Evolutionary conservation across 345 rosid species (phyloP).

Genomic region (Citrus cavaleriei): DNA sequence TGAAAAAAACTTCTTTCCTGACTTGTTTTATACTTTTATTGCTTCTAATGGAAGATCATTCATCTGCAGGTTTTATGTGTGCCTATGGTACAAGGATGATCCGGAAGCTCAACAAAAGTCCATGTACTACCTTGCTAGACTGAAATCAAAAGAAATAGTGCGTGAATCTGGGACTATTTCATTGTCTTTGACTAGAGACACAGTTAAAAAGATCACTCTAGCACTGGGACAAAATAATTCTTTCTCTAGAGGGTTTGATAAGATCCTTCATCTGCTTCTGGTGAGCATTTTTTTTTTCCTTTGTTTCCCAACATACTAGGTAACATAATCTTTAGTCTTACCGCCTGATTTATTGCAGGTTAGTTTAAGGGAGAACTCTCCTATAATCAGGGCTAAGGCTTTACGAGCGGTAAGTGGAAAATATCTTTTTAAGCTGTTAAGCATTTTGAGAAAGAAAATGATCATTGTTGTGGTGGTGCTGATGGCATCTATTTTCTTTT

Average conservation of each 20-base stretch:
- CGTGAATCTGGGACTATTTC: constrained; percentile 66
- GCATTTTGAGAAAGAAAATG: neutral
- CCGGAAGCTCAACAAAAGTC: constrained; percentile 69
- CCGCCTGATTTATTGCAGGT: constrained; percentile 47
- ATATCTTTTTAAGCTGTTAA: neutral
- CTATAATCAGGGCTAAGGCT: constrained; percentile 93
- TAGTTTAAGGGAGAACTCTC: constrained; percentile 95
- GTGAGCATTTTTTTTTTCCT: constrained; percentile 44
- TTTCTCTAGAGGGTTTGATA: constrained; percentile 94
- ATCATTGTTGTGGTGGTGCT: constrained; percentile 12
- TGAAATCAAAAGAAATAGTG: constrained; percentile 76
- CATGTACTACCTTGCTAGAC: constrained; percentile 65
- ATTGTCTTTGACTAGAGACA: constrained; percentile 64
- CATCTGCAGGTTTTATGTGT: constrained; percentile 82
- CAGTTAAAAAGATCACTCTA: constrained; percentile 75
- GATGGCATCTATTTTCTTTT: constrained; percentile 8
- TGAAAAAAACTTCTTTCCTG: constrained; percentile 12
- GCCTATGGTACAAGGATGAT: constrained; percentile 93
- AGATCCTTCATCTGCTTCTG: constrained; percentile 94
- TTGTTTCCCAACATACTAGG: constrained; percentile 15
- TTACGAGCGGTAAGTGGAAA: constrained; percentile 76
- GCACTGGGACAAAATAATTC: constrained; percentile 89
- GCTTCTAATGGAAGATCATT: constrained; percentile 18
- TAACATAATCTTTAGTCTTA: constrained; percentile 18
- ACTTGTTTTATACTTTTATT: constrained; percentile 9